These are phyloP conservation scores for Kodamaea anthophila DNA, from an alignment of 1,139 yeast genomes.

Conservation along the genomic window DNA sequence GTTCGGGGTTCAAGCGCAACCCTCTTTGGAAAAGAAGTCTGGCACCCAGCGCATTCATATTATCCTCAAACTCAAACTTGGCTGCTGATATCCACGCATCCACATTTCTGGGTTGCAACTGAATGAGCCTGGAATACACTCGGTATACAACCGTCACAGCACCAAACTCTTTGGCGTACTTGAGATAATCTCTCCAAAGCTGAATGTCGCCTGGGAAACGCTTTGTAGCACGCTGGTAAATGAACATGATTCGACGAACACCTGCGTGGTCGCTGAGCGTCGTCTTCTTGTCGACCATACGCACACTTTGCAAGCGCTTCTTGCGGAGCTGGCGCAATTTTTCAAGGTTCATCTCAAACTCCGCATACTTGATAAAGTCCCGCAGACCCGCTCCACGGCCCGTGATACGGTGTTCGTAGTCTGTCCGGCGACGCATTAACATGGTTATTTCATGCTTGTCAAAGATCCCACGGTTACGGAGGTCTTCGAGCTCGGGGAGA, in stretches of 20 bases:
- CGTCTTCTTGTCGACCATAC: conserved; percentile 45
- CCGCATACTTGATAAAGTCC: conserved; percentile 76
- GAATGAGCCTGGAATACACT: conserved; percentile 72
- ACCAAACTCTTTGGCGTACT: conserved; percentile 65
- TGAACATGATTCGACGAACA: conserved; percentile 70
- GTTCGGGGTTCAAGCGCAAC: conserved; percentile 75
- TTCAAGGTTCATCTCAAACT: conserved; percentile 78
- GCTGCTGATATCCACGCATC: conserved; percentile 95
- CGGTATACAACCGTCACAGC: conserved; percentile 77
- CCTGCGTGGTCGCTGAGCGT: conserved; percentile 87
- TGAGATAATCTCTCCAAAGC: conserved; percentile 75
- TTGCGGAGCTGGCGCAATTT: conserved; percentile 69
- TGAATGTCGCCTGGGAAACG: conserved; percentile 73
- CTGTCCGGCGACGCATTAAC: conserved; percentile 91
- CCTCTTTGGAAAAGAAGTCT: conserved; percentile 82
- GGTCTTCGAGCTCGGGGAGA: conserved; percentile 89
- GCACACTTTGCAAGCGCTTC: conserved; percentile 51
- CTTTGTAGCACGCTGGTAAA: conserved; percentile 77
- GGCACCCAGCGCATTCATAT: conserved; percentile 86
- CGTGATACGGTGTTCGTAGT: conserved; percentile 84
- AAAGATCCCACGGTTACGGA: conserved; percentile 75
- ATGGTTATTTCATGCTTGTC: conserved; percentile 71
- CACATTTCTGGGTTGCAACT: conserved; percentile 84
- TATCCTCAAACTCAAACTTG: conserved; percentile 83
- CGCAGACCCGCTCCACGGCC: conserved; percentile 77